A percentile compares a stretch with the other conserved stretches of the same genome.
phyloP scores from a whole-genome alignment of 208 protist genomes.

The Acanthamoeba lenticulata region DNA sequence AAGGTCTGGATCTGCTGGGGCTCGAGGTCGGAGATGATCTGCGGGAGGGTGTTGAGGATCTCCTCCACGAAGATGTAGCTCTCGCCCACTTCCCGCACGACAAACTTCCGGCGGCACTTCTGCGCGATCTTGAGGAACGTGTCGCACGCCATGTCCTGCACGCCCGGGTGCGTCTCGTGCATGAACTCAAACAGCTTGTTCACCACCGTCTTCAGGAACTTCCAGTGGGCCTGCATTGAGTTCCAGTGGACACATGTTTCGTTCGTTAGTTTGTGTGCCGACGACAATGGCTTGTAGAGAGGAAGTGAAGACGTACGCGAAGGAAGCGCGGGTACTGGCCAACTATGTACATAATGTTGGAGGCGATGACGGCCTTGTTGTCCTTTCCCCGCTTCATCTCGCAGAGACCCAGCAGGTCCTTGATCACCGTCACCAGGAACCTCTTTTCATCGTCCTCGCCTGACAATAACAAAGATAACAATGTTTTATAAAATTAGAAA shows the following conservation, averaged over 20 bases:
- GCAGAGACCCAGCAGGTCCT: slow-evolving; percentile 97
- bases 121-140: slow-evolving; percentile 99
- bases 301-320: background rate
- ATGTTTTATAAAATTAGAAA: background rate
- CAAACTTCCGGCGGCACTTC: slow-evolving; percentile 94
- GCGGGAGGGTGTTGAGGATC: slow-evolving; percentile 90
- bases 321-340: slow-evolving; percentile 98
- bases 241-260: background rate
- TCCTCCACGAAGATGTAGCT: slow-evolving; percentile 93
- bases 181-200: slow-evolving; percentile 99
- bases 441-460: slow-evolving; percentile 95
- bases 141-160: slow-evolving; percentile 99
- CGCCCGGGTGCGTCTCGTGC: slow-evolving; percentile 97
- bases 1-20: slow-evolving; percentile 95
- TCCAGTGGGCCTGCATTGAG: slow-evolving; percentile 91
- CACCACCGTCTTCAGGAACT: slow-evolving; percentile 98
- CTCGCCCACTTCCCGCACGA: slow-evolving; percentile 85
- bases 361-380: slow-evolving; percentile 98
- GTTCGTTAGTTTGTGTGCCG: background rate
- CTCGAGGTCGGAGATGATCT: slow-evolving; percentile 94
- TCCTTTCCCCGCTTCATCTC: slow-evolving; percentile 95
- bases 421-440: slow-evolving; percentile 98
- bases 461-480: slow-evolving; percentile 64
- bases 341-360: slow-evolving; percentile 99
- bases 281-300: slow-evolving; percentile 71